Conservation (phyloP, 495 filamentous ascomycete genomes). For the Penicillium argentinense region DNA sequence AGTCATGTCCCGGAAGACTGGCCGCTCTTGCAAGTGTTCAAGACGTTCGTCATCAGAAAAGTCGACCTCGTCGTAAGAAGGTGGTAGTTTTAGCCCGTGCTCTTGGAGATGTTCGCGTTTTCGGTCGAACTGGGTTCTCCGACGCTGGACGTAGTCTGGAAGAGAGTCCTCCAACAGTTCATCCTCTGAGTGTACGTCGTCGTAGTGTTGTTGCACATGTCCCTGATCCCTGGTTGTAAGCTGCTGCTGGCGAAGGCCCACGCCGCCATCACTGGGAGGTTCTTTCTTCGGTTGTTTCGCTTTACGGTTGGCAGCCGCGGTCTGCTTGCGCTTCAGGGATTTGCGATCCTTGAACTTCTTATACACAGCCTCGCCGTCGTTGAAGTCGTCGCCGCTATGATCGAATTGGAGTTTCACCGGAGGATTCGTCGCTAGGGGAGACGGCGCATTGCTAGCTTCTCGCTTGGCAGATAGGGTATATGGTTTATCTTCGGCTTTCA, state of each 20-base stretch:
- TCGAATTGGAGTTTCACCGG: conserved; percentile 17
- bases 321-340: conserved; percentile 52
- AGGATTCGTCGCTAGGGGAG: conserved; percentile 15
- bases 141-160: conserved; percentile 57
- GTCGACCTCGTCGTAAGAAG: conserved; percentile 74
- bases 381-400: conserved; percentile 41
- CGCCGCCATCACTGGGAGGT: conserved; percentile 14
- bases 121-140: conserved; percentile 52
- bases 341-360: conserved; percentile 60
- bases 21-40: conserved; percentile 62
- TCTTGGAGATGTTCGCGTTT: conserved; percentile 58
- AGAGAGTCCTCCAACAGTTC: conserved; percentile 58
- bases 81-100: conserved; percentile 73
- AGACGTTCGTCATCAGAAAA: conserved; percentile 84
- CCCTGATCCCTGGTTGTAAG: conserved; percentile 17
- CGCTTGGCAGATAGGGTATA: conserved; percentile 11
- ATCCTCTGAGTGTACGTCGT: conserved; percentile 50
- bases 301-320: conserved; percentile 47
- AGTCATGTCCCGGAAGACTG: conserved; percentile 62
- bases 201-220: conserved; percentile 37
- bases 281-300: conserved; percentile 23
- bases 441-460: conserved; percentile 7
- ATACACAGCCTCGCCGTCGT: conserved; percentile 54
- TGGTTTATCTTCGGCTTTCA: not conserved
- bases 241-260: conserved; percentile 29